Conservation (phyloP, 345 rosid species). For the Ceriops zippeliana region DNA sequence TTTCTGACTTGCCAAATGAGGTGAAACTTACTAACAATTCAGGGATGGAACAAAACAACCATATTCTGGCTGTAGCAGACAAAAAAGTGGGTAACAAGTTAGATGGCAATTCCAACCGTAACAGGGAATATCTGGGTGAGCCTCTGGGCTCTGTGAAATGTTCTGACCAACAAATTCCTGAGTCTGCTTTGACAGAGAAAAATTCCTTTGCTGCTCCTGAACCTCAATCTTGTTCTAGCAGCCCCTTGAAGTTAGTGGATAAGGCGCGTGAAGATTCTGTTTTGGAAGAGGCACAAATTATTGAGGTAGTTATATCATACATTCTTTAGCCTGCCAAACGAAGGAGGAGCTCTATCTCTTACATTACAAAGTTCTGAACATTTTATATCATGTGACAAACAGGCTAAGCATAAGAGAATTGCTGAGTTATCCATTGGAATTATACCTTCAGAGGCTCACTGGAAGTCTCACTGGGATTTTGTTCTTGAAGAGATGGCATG, state of each 20-base stretch:
- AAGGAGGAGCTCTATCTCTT: conserved; percentile 17
- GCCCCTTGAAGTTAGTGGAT: conserved; percentile 36
- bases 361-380: conserved; percentile 13
- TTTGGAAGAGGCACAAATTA: conserved; percentile 81
- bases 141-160: conserved; percentile 32
- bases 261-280: conserved; percentile 72
- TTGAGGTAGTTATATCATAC: conserved; percentile 55
- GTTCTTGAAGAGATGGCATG: conserved; percentile 99
- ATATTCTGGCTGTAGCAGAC: conserved; percentile 32
- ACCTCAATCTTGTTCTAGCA: conserved; percentile 41
- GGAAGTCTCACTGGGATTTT: conserved; percentile 86
- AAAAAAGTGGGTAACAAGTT: conserved; percentile 27
- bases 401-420: conserved; percentile 88
- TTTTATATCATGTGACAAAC: conserved; percentile 33
- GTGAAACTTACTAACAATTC: conserved; percentile 35
- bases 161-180: conserved; percentile 28
- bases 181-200: conserved; percentile 21
- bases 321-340: conserved; percentile 14
- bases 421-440: conserved; percentile 68
- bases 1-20: conserved; percentile 44
- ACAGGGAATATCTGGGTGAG: conserved; percentile 31
- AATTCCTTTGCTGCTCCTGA: conserved; percentile 36
- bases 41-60: conserved; percentile 38
- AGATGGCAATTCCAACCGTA: conserved; percentile 30
- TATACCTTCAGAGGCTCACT: conserved; percentile 42